phyloP scores from a whole-genome alignment of 2,329 filamentous ascomycete genomes.

The Ophiostoma triangulosporum region DNA sequence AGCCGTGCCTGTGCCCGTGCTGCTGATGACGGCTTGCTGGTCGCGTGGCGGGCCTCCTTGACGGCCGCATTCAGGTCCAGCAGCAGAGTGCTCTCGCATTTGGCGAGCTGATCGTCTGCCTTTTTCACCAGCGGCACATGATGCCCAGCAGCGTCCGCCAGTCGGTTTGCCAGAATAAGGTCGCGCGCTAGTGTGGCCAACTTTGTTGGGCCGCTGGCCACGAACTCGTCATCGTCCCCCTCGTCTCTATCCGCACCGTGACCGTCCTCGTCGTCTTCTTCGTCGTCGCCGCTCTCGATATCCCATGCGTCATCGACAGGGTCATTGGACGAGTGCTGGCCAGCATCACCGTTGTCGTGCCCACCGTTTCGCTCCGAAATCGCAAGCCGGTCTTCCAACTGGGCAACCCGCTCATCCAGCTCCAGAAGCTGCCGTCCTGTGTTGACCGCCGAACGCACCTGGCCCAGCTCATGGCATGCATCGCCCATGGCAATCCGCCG shows the following conservation, averaged over 20 bases:
- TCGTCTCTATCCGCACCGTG: constrained; percentile 21
- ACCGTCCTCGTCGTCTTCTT: constrained; percentile 21
- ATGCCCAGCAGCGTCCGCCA: constrained; percentile 33
- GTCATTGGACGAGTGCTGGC: background rate
- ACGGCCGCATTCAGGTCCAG: constrained; percentile 39
- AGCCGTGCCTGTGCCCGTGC: constrained; percentile 30
- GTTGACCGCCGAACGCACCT: constrained; percentile 50
- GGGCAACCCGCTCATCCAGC: constrained; percentile 46
- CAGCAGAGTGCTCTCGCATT: constrained; percentile 43
- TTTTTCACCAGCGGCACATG: constrained; percentile 37
- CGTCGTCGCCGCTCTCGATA: constrained; percentile 21
- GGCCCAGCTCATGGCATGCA: constrained; percentile 52
- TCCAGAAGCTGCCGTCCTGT: constrained; percentile 50
- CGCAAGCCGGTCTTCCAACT: constrained; percentile 50
- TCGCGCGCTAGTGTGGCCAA: constrained; percentile 32
- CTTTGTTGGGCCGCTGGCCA: constrained; percentile 34
- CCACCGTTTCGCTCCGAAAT: constrained; percentile 24
- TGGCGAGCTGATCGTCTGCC: constrained; percentile 35
- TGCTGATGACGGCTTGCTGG: constrained; percentile 19
- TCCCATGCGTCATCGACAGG: constrained; percentile 18
- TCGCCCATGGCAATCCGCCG: constrained; percentile 48
- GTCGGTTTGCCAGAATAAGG: constrained; percentile 27
- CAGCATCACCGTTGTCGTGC: background rate
- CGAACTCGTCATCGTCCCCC: constrained; percentile 20
- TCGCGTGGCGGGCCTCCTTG: constrained; percentile 28